Evolutionary conservation across 768 basidiomycete genomes (phyloP).

Genomic region (Russula brevipes): DNA sequence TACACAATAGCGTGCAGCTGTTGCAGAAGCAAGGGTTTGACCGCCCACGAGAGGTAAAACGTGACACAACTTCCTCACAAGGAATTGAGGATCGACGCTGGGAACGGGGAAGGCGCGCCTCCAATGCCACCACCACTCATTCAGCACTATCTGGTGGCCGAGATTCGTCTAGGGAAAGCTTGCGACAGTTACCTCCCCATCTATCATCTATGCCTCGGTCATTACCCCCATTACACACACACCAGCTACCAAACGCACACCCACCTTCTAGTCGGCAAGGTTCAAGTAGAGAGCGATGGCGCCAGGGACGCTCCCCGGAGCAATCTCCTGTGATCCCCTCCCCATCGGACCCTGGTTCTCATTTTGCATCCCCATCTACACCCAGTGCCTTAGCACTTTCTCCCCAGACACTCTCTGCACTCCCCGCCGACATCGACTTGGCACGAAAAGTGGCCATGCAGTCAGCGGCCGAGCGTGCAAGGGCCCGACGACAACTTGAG

Average conservation of each 20-base stretch:
- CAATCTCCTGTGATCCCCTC: slow-evolving; percentile 16
- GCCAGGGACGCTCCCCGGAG: slow-evolving; percentile 19
- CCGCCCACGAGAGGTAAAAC: slow-evolving; percentile 24
- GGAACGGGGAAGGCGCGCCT: slow-evolving; percentile 23
- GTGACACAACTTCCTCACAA: slow-evolving; percentile 23
- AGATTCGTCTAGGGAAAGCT: slow-evolving; percentile 23
- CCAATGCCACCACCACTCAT: slow-evolving; percentile 19
- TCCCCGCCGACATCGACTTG: slow-evolving; percentile 46
- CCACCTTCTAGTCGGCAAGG: slow-evolving; percentile 16
- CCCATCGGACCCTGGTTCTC: slow-evolving; percentile 6
- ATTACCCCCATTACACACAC: slow-evolving; percentile 17
- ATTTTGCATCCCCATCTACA: slow-evolving; percentile 17
- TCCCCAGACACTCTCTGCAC: slow-evolving; percentile 23
- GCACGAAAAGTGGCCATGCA: slow-evolving; percentile 78
- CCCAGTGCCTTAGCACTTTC: slow-evolving; percentile 22
- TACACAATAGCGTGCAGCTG: slow-evolving; percentile 48
- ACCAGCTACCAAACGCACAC: slow-evolving; percentile 10
- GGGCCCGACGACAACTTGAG: slow-evolving; percentile 71
- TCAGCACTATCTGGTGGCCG: slow-evolving; percentile 19
- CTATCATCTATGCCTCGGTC: slow-evolving; percentile 7
- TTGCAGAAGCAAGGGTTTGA: slow-evolving; percentile 49
- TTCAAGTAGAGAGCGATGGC: slow-evolving; percentile 22
- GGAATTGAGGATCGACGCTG: slow-evolving; percentile 20
- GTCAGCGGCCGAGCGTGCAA: slow-evolving; percentile 76
- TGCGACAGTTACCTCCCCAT: slow-evolving; percentile 25